Conservation (phyloP, 208 protist species). For the Trypanosoma avium region DNA sequence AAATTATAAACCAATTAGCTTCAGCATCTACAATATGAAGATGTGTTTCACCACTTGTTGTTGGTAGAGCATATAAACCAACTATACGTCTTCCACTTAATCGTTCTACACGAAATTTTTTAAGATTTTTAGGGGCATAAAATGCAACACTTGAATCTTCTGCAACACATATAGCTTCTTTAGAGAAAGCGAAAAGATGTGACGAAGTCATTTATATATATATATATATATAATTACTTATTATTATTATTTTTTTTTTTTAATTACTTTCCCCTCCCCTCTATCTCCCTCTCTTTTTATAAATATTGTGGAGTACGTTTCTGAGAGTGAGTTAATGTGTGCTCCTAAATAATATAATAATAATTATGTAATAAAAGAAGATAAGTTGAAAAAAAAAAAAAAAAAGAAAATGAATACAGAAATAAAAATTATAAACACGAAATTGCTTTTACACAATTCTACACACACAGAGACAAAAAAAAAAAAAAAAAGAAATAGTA, state of each 20-base stretch:
- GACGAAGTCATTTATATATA: conserved; percentile 25
- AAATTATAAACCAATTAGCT: conserved; percentile 62
- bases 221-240: neutral
- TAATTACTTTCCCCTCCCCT: neutral
- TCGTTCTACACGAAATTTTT: conserved; percentile 84
- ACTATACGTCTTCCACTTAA: conserved; percentile 66
- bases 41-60: conserved; percentile 19
- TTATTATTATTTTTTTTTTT: neutral
- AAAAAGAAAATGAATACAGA: conserved; percentile 14
- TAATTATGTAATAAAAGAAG: no score
- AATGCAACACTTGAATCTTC: conserved; percentile 80
- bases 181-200: conserved; percentile 66
- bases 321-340: neutral
- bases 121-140: conserved; percentile 75
- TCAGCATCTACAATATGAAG: conserved; percentile 78
- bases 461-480: no score
- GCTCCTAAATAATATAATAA: neutral
- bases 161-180: conserved; percentile 75
- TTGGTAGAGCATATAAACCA: conserved; percentile 44
- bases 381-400: conserved; percentile 9
- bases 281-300: neutral
- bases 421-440: neutral
- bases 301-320: no score
- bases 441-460: no score
- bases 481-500: no score